Evolutionary conservation across 495 filamentous ascomycete species (phyloP).

Genomic region (Glarea lozoyensis): DNA sequence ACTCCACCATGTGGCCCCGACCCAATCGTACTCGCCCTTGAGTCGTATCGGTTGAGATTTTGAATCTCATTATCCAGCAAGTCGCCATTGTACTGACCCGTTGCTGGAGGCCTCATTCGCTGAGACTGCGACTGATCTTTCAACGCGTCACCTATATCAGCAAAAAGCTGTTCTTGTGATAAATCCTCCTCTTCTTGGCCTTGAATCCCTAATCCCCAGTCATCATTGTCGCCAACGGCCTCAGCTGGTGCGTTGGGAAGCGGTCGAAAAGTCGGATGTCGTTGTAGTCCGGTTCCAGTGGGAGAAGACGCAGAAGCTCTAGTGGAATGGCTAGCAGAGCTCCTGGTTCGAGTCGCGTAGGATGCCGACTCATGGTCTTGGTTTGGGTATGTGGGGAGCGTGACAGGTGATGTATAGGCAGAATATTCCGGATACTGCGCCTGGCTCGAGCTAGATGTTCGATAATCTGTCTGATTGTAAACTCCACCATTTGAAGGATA

Average conservation of each 20-base stretch:
- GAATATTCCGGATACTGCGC: constrained; percentile 14
- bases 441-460: constrained; percentile 6
- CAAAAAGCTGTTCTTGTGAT: constrained; percentile 40
- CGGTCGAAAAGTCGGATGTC: constrained; percentile 47
- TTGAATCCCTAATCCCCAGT: constrained; percentile 30
- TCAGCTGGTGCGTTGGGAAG: constrained; percentile 40
- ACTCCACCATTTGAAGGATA: constrained; percentile 14
- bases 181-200: constrained; percentile 26
- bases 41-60: constrained; percentile 38
- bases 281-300: constrained; percentile 26
- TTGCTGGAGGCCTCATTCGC: constrained; percentile 25
- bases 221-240: constrained; percentile 28
- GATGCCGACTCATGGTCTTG: constrained; percentile 9
- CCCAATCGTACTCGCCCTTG: constrained; percentile 36
- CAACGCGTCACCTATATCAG: constrained; percentile 40
- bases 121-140: constrained; percentile 2
- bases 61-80: constrained; percentile 32
- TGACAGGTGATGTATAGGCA: constrained; percentile 2
- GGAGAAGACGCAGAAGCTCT: constrained; percentile 27
- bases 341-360: constrained; percentile 11
- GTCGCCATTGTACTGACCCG: constrained; percentile 18
- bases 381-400: constrained; percentile 1
- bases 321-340: constrained; percentile 9
- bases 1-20: constrained; percentile 15
- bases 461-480: constrained; percentile 9